phyloP scores from a whole-genome alignment of 768 basidiomycete species.

The Leccinum ochraceum region DNA sequence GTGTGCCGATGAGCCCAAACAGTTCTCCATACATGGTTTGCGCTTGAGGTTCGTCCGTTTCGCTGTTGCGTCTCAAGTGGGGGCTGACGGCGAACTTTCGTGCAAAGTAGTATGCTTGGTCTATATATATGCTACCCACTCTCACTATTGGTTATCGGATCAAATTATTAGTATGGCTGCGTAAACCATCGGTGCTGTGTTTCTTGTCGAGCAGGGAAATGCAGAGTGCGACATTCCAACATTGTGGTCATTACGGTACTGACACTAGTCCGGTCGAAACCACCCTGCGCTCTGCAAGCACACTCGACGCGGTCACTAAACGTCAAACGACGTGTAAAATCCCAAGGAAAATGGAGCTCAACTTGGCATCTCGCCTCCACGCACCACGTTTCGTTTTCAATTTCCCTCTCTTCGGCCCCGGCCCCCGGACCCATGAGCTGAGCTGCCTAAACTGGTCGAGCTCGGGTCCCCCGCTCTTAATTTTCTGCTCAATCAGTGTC shows the following conservation, averaged over 20 bases:
- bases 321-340: neutral
- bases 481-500: neutral
- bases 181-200: neutral
- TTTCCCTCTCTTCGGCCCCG: neutral
- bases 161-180: neutral
- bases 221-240: neutral
- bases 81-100: neutral
- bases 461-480: neutral
- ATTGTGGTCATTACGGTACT: neutral
- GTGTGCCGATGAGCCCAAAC: slow-evolving; percentile 8
- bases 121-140: neutral
- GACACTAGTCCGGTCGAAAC: neutral
- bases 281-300: neutral
- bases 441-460: neutral
- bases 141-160: too few species aligned
- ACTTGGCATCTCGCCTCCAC: neutral
- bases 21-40: slow-evolving; percentile 15
- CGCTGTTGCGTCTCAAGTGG: neutral
- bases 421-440: neutral
- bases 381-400: neutral
- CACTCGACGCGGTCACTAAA: neutral
- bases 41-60: slow-evolving; percentile 5
- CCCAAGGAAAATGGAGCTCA: neutral
- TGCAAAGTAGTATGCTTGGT: neutral
- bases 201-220: neutral